Evolutionary conservation across 2,329 filamentous ascomycete species (phyloP).

Genomic region (Ophiostoma quercus): DNA sequence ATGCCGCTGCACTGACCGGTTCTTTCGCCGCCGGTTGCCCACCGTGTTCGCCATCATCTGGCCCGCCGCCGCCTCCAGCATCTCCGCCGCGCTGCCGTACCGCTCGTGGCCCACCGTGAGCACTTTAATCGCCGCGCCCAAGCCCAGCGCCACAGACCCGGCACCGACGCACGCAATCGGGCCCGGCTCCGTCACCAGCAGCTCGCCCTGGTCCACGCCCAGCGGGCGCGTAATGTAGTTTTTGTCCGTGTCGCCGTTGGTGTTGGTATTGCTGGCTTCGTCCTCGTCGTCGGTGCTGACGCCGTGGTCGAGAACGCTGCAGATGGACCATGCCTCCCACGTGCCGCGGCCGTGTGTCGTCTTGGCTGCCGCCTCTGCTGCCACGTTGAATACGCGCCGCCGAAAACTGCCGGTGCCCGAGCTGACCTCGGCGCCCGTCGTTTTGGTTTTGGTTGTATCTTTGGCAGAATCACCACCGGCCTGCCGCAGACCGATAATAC

Average conservation of each 20-base stretch:
- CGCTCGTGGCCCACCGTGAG: slow-evolving; percentile 61
- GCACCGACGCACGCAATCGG: slow-evolving; percentile 60
- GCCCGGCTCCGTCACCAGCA: slow-evolving; percentile 57
- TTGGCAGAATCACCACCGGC: background rate
- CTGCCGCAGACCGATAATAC: slow-evolving; percentile 56
- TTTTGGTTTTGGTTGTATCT: slow-evolving; percentile 15
- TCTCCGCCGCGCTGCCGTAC: slow-evolving; percentile 46
- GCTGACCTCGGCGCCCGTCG: slow-evolving; percentile 15
- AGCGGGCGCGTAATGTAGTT: slow-evolving; percentile 38
- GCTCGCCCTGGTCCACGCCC: slow-evolving; percentile 35
- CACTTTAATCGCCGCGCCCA: slow-evolving; percentile 69
- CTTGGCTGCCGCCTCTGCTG: background rate
- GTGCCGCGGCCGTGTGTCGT: slow-evolving; percentile 2
- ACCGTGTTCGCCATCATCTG: slow-evolving; percentile 33
- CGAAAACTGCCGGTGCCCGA: background rate
- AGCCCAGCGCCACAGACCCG: slow-evolving; percentile 61
- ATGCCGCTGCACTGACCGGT: slow-evolving; percentile 16
- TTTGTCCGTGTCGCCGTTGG: slow-evolving; percentile 10
- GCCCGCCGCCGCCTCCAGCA: slow-evolving; percentile 30
- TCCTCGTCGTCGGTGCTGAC: slow-evolving; percentile 33
- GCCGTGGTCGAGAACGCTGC: slow-evolving; percentile 42
- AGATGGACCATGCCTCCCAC: slow-evolving; percentile 54
- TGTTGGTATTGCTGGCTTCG: slow-evolving; percentile 39
- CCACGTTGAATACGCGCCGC: background rate
- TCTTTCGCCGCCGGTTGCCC: slow-evolving; percentile 36